Percentiles rank a stretch among this genome's conserved stretches.
Conservation (phyloP, 148 eudicot species). For the Salicornia ramosissima region DNA sequence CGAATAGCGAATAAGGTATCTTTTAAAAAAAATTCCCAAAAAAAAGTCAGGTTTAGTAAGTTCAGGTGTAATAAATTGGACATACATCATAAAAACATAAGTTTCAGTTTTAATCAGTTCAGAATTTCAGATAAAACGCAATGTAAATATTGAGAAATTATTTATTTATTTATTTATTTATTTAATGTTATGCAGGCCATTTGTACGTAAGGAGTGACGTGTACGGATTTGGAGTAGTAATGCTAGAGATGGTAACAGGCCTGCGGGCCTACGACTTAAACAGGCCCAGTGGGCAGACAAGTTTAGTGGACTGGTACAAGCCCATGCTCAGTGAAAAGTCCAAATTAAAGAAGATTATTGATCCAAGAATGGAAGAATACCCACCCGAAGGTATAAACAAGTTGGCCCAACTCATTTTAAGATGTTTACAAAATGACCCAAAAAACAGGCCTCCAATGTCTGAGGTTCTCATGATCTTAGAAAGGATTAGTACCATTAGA, state of each 20-base stretch:
- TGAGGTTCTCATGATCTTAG: constrained; percentile 43
- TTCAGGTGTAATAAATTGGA: no score
- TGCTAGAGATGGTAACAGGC: constrained; percentile 63
- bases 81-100: no score
- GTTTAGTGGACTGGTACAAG: constrained; percentile 58
- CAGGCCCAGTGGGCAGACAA: constrained; percentile 43
- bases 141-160: no score
- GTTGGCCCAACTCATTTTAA: constrained; percentile 45
- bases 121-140: no score
- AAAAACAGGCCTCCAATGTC: constrained; percentile 57
- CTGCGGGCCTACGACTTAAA: constrained; percentile 42
- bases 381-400: constrained; percentile 46
- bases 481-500: constrained; percentile 36
- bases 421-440: constrained; percentile 52
- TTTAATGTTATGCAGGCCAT: constrained; percentile 39
- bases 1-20: no score
- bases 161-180: no score
- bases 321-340: constrained; percentile 46
- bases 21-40: no score
- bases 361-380: constrained; percentile 47
- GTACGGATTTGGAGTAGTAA: constrained; percentile 71
- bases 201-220: constrained; percentile 73
- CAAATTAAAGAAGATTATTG: constrained; percentile 51
- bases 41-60: no score
- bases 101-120: no score